These are phyloP conservation scores for Datisca glomerata DNA, from an alignment of 306 rosid genomes.

Conservation along the genomic window DNA sequence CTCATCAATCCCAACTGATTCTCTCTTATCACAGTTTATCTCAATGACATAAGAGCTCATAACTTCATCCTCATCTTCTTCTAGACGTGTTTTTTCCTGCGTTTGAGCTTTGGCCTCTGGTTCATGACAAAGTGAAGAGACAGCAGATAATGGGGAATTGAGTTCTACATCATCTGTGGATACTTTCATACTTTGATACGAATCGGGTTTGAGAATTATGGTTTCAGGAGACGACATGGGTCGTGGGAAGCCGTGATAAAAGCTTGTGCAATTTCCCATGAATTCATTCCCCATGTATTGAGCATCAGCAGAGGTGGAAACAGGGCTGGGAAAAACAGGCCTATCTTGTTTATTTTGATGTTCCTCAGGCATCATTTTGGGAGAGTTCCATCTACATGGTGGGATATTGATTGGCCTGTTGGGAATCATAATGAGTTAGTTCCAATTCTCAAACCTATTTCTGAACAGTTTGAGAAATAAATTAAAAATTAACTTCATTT, in stretches of 20 bases:
- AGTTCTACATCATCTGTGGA: conserved; percentile 51
- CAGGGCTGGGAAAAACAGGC: conserved; percentile 22
- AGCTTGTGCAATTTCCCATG: conserved; percentile 28
- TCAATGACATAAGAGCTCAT: conserved; percentile 93
- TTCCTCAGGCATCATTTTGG: conserved; percentile 30
- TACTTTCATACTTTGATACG: conserved; percentile 40
- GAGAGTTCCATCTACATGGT: conserved; percentile 56
- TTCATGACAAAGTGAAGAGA: conserved; percentile 55
- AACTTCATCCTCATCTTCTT: conserved; percentile 41
- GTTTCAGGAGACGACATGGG: conserved; percentile 69
- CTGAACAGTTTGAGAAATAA: too few species aligned
- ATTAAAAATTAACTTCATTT: too few species aligned
- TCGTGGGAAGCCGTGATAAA: conserved; percentile 39
- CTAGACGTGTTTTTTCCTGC: conserved; percentile 21
- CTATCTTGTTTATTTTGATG: conserved; percentile 26
- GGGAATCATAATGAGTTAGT: conserved; percentile 13
- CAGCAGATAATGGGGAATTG: conserved; percentile 56
- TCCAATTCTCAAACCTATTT: too few species aligned
- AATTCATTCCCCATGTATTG: conserved; percentile 31
- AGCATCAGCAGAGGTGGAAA: conserved; percentile 23
- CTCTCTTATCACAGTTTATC: conserved; percentile 42
- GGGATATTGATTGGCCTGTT: conserved; percentile 58
- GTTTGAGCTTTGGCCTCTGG: conserved; percentile 32
- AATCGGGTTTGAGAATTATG: conserved; percentile 35
- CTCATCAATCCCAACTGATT: conserved; percentile 52